Percentiles rank a stretch among this genome's conserved stretches.
Conservation (phyloP, 2,329 filamentous ascomycete genomes). For the Aspergillus sp. region DNA sequence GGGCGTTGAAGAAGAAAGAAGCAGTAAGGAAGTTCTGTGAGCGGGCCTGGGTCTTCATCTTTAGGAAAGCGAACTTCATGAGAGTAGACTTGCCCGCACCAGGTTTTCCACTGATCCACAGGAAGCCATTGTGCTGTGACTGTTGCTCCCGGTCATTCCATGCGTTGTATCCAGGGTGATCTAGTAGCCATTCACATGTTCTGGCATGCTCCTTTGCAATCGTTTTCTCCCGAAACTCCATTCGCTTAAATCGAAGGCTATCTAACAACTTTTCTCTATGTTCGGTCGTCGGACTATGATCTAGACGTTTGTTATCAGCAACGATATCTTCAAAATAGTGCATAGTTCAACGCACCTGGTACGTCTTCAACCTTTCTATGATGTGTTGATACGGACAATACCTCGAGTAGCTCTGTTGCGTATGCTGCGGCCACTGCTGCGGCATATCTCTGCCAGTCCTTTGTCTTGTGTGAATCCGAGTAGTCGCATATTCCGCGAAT, state of each 20-base stretch:
- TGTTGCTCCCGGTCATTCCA: constrained; percentile 37
- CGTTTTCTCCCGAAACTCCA: constrained; percentile 38
- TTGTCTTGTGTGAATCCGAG: constrained; percentile 41
- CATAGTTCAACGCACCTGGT: background rate
- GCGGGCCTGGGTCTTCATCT: constrained; percentile 32
- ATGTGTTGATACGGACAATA: background rate
- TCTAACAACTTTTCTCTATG: background rate
- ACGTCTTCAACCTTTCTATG: background rate
- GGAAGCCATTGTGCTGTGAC: constrained; percentile 27
- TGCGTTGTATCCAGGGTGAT: constrained; percentile 31
- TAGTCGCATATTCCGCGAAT: constrained; percentile 47
- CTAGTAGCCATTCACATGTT: constrained; percentile 47
- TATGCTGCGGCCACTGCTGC: constrained; percentile 30
- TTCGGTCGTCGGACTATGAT: background rate
- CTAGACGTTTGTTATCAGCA: background rate
- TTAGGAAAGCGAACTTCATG: constrained; percentile 32
- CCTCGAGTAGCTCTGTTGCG: background rate
- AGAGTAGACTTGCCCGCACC: constrained; percentile 41
- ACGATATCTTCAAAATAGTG: background rate
- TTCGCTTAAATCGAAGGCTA: constrained; percentile 34
- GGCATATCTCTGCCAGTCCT: constrained; percentile 40
- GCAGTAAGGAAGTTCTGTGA: constrained; percentile 23
- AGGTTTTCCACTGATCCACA: constrained; percentile 44
- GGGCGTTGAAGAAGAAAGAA: constrained; percentile 33
- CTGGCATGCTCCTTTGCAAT: constrained; percentile 39